Base-by-base conservation (phyloP, 1,284 basidiomycete genomes). In the Apiotrichum domesticum region DNA sequence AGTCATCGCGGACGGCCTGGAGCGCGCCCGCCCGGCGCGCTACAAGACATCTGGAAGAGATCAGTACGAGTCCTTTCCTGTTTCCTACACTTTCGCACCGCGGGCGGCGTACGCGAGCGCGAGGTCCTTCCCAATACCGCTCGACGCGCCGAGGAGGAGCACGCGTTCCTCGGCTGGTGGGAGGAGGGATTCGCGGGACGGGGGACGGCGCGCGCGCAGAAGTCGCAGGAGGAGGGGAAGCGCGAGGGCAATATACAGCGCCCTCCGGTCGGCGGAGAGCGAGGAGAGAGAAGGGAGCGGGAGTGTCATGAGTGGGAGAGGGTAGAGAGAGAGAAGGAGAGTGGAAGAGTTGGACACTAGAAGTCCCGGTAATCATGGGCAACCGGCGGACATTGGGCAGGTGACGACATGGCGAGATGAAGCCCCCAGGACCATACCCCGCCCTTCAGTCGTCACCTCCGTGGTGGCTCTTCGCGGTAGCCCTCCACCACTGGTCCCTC, bases 91-190 rank as follows among this genome's bases (percentile, higher is more conserved):
- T 47, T 78, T 79, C 4, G 89, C 88, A 8, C 90, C 90, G 21
- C 88, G 79, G 51, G 77, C 71, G 3, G 87, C 85, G 67, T 95
- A 95, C 57, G 82, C 79, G 13, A 81, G 77, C 1, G 90, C 89
- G 21, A 93, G 79, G 3, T 81, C 80, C 52, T 83, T 81, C 2
- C 92, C 92, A 14, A 94, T 85, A 0, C 92, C 90, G 45, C 85
- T 86, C 6, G 87, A 87, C 1, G 87, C 89, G 14, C 91, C 90
- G 34, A 94, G 77, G 56, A 94, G 80, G 11, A 92, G 73, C 6
- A 93, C 86, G 1, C 87, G 83, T 68, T 93, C 90, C 7, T 79
- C 58, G 8, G 54, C 54, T 4, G 74, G 76, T 10, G 69, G 65
- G 53, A 83, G 64, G 52, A 72, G 51, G 35, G 60, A 62, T 42